Conservation (phyloP, 2,329 filamentous ascomycete species). For the Leptographium procerum region DNA sequence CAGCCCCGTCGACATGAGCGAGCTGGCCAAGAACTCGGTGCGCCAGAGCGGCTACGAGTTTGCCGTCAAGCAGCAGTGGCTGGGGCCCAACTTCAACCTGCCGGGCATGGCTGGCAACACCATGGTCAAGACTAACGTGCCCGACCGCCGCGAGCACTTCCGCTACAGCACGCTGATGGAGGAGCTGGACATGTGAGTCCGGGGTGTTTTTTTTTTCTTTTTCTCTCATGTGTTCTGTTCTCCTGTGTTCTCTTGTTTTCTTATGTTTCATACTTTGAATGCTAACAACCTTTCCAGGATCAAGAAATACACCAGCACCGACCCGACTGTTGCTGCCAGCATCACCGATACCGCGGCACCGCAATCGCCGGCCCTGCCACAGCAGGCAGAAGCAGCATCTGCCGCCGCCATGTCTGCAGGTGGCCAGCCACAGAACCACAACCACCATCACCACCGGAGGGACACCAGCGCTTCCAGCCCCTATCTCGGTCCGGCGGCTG, state of each 20-base stretch:
- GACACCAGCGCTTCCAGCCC: too few species aligned
- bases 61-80: conserved; percentile 80
- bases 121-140: conserved; percentile 93
- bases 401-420: background rate
- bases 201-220: too few species aligned
- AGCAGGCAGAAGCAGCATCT: background rate
- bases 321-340: background rate
- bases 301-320: conserved; percentile 26
- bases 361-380: background rate
- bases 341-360: background rate
- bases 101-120: conserved; percentile 78
- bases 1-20: conserved; percentile 95
- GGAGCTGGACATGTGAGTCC: conserved; percentile 69
- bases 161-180: conserved; percentile 75
- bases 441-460: background rate
- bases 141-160: conserved; percentile 83
- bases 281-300: conserved; percentile 21
- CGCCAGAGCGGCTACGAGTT: conserved; percentile 89
- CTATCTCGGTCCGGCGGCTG: background rate
- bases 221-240: too few species aligned
- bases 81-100: conserved; percentile 66
- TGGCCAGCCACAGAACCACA: background rate
- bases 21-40: conserved; percentile 91
- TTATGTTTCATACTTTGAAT: background rate
- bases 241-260: too few species aligned